Base-by-base conservation (phyloP, 2,329 filamentous ascomycete genomes). In the Aureobasidium vineae region DNA sequence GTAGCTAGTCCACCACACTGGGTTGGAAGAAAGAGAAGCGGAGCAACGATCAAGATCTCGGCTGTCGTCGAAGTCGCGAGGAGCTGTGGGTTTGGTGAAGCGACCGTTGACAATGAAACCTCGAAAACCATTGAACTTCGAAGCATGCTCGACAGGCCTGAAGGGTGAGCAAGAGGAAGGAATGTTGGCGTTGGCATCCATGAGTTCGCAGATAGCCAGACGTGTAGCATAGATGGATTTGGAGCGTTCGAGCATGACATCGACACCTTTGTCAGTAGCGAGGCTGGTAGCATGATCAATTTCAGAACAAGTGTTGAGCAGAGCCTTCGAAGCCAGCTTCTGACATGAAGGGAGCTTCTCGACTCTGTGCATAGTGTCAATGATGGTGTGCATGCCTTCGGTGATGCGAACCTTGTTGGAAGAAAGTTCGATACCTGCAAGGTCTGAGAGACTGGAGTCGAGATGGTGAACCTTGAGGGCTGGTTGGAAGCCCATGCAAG, bases 1-100 rank as follows among this genome's bases (percentile, higher is more conserved):
- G 76, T 86, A 90, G 28, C 85, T 88, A 1, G 82, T 87, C 86
- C 86, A 89, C 73, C 80, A 84, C 52, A 86, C 85, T 1, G 83
- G 80, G 28, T 82, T 79, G 21, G 80, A 80, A 53, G 83, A 82
- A 1, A 90, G 74, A 5, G 81, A 81, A 53, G 77, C 79, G 5
- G 87, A 75, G 70, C 87, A 90, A 11, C 76, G 71, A 53, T 79
- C 77, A 28, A 87, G 73, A 53, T 80, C 71, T 31, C 72, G 78
- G 38, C 73, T 63, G 41, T 67, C 65, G 2, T 73, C 71, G 68
- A 73, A 72, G 11, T 67, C 52, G 26, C 65, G 67, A 23, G 70
- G 43, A 16, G 64, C 60, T 40, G 40, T 61, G 31, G 69, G 66
- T 23, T 70, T 69, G 41, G 63, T 65, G 15, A 31, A 68, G 38